Base-by-base conservation (phyloP, 768 basidiomycete genomes). In the Macrolepiota fuliginosa region DNA sequence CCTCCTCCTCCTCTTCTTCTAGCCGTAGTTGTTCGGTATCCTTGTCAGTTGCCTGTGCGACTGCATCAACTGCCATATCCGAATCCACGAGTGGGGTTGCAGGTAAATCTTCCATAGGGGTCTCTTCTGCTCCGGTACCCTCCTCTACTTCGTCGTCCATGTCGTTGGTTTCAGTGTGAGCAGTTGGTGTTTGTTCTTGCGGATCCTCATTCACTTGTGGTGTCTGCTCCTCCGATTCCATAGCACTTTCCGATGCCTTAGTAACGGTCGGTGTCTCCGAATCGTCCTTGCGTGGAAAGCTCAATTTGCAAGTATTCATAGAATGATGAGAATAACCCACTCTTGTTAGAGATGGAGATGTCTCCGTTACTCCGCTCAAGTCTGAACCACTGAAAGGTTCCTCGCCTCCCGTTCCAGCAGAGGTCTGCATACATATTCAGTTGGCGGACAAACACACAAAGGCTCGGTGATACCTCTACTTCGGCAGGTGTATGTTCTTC, bases 351-450 rank as follows among this genome's bases (percentile, higher is more conserved):
- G 70, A 68, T 29, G 68, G 62, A 56, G 70, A 67, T n/a, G 73
- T 70, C 40, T 71, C 74, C 7, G 74, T 74, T 13, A 73, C 67
- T 25, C 72, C 74, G 58, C 69, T 76, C n/a, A 75, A 64, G 39
- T 76, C 75, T 25, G 77, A 77, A 15, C 70, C 73, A 47, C 65
- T 69, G 35, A 72, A 69, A 19, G 67, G 63, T 45, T 76, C 73
- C 24, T 68, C 71, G 25, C 62, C 49, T 54, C 65, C 56, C 40
- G 68, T 55, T 51, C 65, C 9, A 50, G 36, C 17, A 19, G 49
- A 32, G 17, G 29, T 36, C 56, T 64, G 27, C 12, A 32, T 49
- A 19, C 9, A 35, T 25, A 47, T n/a, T 58, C 42, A 56, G 49
- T 47, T 39, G 11, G 32, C 11, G 35, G 5, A 35, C 11, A 3